These are phyloP conservation scores for Pseudonitzschia pungens DNA, from an alignment of 108 stramenopile species.

Conservation along the genomic window DNA sequence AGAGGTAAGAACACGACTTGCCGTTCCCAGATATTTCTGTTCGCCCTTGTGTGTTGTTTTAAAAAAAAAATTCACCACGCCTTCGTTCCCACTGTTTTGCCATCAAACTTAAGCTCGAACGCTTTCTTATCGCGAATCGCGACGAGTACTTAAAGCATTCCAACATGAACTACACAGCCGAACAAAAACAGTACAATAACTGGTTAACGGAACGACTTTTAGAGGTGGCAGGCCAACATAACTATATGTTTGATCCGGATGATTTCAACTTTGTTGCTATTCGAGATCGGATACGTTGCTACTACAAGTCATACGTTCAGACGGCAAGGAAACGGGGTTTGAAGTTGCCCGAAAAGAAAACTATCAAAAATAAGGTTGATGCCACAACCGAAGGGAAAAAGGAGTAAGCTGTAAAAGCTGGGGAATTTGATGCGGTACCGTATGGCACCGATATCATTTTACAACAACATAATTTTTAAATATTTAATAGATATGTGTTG, in stretches of 20 bases:
- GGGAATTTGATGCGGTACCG: too few species aligned
- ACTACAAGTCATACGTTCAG: slow-evolving; percentile 87
- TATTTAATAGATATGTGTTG: too few species aligned
- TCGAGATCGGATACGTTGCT: slow-evolving; percentile 86
- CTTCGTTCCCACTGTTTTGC: slow-evolving; percentile 12
- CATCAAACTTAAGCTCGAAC: slow-evolving; percentile 53
- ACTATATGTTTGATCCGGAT: slow-evolving; percentile 71
- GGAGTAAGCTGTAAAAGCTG: background rate
- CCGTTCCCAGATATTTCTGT: background rate
- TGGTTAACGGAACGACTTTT: slow-evolving; percentile 77
- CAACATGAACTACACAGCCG: slow-evolving; percentile 82
- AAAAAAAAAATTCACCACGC: background rate
- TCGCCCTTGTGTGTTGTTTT: background rate
- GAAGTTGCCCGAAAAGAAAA: slow-evolving; percentile 49
- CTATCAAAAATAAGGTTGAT: slow-evolving; percentile 17
- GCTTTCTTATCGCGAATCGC: slow-evolving; percentile 83
- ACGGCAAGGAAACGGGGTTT: slow-evolving; percentile 76
- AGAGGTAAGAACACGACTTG: slow-evolving; percentile 49
- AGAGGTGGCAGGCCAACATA: slow-evolving; percentile 61
- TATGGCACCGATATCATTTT: too few species aligned
- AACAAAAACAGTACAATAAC: slow-evolving; percentile 90
- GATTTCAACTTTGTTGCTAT: slow-evolving; percentile 87
- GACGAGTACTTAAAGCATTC: slow-evolving; percentile 86
- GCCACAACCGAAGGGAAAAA: background rate
- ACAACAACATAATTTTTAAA: too few species aligned